Percentiles rank a stretch among this genome's conserved stretches.
These are phyloP conservation scores for Rubus idaeus DNA, from an alignment of 306 rosid species.

Conservation along the genomic window DNA sequence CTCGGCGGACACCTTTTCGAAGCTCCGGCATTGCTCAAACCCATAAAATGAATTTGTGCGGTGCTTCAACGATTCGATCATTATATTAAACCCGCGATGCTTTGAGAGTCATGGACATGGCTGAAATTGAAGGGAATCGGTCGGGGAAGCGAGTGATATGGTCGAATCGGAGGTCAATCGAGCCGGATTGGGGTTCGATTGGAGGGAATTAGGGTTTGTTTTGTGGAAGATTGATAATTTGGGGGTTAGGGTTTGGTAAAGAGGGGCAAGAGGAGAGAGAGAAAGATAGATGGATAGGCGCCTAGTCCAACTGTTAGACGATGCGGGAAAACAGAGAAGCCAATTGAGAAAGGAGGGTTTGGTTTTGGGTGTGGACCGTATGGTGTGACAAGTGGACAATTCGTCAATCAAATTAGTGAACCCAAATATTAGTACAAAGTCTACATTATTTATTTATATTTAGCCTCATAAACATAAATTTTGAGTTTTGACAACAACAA, in stretches of 20 bases:
- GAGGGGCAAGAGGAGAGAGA: background rate
- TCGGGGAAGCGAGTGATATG: background rate
- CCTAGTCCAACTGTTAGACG: constrained; percentile 3
- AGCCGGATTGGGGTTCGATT: background rate
- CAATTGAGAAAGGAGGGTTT: background rate
- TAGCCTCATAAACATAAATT: no score
- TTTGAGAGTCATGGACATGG: constrained; percentile 32
- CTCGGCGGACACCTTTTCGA: constrained; percentile 76
- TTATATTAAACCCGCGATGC: constrained; percentile 51
- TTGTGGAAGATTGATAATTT: background rate
- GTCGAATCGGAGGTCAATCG: constrained; percentile 5
- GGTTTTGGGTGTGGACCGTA: constrained; percentile 4
- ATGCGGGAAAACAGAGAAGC: constrained; percentile 1
- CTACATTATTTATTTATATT: no score
- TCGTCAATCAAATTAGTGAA: background rate
- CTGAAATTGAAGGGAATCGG: constrained; percentile 5
- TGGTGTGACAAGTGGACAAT: background rate
- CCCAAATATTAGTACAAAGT: background rate
- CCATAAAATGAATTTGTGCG: constrained; percentile 64
- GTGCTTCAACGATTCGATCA: constrained; percentile 42
- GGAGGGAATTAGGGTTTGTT: constrained; percentile 15
- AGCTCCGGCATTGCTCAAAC: constrained; percentile 87
- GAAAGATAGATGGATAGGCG: background rate
- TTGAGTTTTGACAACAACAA: no score
- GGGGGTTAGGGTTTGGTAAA: constrained; percentile 18